Conservation (phyloP, 2,329 filamentous ascomycete genomes). For the Fragosphaeria purpurea region DNA sequence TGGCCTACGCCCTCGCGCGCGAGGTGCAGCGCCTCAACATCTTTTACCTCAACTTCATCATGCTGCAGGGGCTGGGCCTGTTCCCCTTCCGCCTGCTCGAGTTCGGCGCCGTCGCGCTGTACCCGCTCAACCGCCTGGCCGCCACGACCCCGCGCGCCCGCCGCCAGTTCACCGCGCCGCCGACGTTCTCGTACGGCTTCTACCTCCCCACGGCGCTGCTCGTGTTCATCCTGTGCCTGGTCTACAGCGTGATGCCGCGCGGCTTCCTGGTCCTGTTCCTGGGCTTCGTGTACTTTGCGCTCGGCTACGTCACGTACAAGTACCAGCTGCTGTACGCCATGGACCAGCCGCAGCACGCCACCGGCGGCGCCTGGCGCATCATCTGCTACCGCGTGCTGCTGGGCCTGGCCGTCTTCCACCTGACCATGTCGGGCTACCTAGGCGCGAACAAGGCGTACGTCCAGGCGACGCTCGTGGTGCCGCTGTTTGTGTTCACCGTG, state of each 20-base stretch:
- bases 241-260: slow-evolving; percentile 77
- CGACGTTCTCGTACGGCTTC: slow-evolving; percentile 90
- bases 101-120: slow-evolving; percentile 74
- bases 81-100: slow-evolving; percentile 89
- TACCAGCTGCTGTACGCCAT: slow-evolving; percentile 97
- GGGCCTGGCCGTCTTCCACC: slow-evolving; percentile 78
- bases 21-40: slow-evolving; percentile 65
- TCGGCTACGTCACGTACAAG: slow-evolving; percentile 87
- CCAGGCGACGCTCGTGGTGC: slow-evolving; percentile 61
- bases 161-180: slow-evolving; percentile 69
- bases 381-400: slow-evolving; percentile 87
- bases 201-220: slow-evolving; percentile 87
- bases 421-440: slow-evolving; percentile 82
- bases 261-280: slow-evolving; percentile 76
- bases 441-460: slow-evolving; percentile 64
- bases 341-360: slow-evolving; percentile 92
- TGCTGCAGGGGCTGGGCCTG: slow-evolving; percentile 85
- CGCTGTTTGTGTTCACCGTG: slow-evolving; percentile 67
- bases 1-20: slow-evolving; percentile 64
- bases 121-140: slow-evolving; percentile 66
- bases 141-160: slow-evolving; percentile 87
- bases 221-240: slow-evolving; percentile 88
- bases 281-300: slow-evolving; percentile 70
- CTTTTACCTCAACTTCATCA: slow-evolving; percentile 91
- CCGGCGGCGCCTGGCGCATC: slow-evolving; percentile 90